These are phyloP conservation scores for Inonotus hispidus DNA, from an alignment of 1,284 basidiomycete species.

Conservation along the genomic window DNA sequence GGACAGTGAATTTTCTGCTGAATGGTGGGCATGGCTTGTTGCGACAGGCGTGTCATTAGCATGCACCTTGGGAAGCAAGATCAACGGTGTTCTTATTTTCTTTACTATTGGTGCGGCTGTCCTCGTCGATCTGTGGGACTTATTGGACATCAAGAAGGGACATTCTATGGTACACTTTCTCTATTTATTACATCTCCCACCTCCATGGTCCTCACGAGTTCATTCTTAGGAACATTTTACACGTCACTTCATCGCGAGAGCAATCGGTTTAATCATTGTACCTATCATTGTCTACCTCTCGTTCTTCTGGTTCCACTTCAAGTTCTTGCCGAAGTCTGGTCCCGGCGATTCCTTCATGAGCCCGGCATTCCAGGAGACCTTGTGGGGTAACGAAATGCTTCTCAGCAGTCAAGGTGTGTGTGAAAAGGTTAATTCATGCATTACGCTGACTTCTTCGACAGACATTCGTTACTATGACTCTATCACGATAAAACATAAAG, in stretches of 20 bases:
- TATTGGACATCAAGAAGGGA: constrained; percentile 84
- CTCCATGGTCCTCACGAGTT: constrained; percentile 8
- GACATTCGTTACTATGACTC: constrained; percentile 94
- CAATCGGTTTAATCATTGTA: constrained; percentile 81
- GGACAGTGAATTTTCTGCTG: constrained; percentile 71
- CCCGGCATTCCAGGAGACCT: constrained; percentile 95
- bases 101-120: constrained; percentile 88
- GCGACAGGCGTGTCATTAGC: constrained; percentile 92
- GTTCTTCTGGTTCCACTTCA: constrained; percentile 97
- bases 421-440: neutral
- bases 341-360: constrained; percentile 97
- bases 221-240: constrained; percentile 77
- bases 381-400: constrained; percentile 88
- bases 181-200: neutral
- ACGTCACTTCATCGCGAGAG: constrained; percentile 85
- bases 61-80: constrained; percentile 96
- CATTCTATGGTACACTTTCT: constrained; percentile 67
- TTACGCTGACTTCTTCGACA: constrained; percentile 30
- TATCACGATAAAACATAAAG: constrained; percentile 85
- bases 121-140: constrained; percentile 89
- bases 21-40: constrained; percentile 96
- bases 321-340: constrained; percentile 85
- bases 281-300: constrained; percentile 90
- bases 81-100: constrained; percentile 95
- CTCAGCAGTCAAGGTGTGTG: constrained; percentile 79